Evolutionary conservation across 148 eudicot species (phyloP).

Genomic region (Rhododendron henanense): DNA sequence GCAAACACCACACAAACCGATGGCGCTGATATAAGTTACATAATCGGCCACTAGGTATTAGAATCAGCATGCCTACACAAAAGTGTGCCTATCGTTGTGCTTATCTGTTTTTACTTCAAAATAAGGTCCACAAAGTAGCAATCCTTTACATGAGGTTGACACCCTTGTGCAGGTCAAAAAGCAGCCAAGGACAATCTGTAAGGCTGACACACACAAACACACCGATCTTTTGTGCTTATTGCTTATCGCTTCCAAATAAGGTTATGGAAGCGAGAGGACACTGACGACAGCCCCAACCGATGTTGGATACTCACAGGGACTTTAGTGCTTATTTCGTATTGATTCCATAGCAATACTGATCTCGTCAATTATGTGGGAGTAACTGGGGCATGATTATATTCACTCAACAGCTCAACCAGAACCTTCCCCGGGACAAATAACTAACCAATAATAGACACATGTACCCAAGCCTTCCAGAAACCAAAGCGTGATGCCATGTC

Average conservation of each 20-base stretch:
- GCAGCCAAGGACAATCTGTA: neutral
- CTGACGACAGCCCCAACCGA: neutral
- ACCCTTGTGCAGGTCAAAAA: neutral
- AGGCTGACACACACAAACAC: neutral
- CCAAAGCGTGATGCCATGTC: neutral
- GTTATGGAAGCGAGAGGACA: neutral
- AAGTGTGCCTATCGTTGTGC: neutral
- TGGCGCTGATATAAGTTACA: neutral
- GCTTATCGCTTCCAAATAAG: neutral
- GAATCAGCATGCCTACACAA: neutral
- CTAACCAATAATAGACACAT: neutral
- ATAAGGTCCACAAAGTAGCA: neutral
- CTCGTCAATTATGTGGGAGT: neutral
- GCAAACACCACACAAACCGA: neutral
- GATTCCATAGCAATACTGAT: neutral
- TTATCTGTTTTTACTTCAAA: neutral
- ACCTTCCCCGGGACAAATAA: neutral
- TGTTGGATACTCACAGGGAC: neutral
- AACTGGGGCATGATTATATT: neutral
- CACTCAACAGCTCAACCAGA: neutral
- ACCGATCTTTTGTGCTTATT: neutral
- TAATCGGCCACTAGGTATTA: neutral
- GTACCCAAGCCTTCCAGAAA: neutral
- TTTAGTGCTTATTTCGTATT: neutral
- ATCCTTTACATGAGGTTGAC: neutral